Percentiles rank a stretch among this genome's conserved stretches.
These are phyloP conservation scores for Linnemannia schmuckeri DNA, from an alignment of 192 early-diverging fungal genomes.

Conservation along the genomic window DNA sequence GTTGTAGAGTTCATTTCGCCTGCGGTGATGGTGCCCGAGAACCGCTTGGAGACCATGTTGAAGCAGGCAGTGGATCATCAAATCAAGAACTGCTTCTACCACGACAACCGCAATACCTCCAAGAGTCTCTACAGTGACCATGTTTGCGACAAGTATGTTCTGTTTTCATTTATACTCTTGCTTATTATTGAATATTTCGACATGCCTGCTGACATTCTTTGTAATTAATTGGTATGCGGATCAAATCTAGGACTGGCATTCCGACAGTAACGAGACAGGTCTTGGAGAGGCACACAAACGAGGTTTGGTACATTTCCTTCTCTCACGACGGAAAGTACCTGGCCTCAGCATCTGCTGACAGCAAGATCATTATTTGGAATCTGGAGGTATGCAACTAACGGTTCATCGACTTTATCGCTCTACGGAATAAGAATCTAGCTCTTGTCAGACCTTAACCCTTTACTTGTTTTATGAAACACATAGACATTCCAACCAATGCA, in stretches of 20 bases:
- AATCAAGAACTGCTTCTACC: conserved; percentile 85
- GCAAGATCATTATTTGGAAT: conserved; percentile 91
- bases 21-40: conserved; percentile 88
- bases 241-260: conserved; percentile 56
- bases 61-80: conserved; percentile 85
- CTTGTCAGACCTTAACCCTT: neutral
- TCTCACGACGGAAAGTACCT: conserved; percentile 89
- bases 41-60: conserved; percentile 86
- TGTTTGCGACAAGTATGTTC: conserved; percentile 74
- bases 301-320: conserved; percentile 97
- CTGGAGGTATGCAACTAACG: conserved; percentile 62
- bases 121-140: conserved; percentile 81
- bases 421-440: neutral
- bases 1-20: conserved; percentile 80
- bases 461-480: neutral
- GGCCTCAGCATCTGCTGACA: conserved; percentile 93
- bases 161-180: too few species aligned
- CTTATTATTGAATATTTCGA: conserved; percentile 8
- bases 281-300: conserved; percentile 82
- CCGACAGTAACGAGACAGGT: conserved; percentile 73
- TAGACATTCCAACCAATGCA: conserved; percentile 72
- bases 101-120: conserved; percentile 72
- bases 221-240: neutral
- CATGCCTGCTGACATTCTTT: neutral
- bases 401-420: neutral